These are phyloP conservation scores for Pichia cactophila DNA, from an alignment of 1,139 yeast species.

Conservation along the genomic window DNA sequence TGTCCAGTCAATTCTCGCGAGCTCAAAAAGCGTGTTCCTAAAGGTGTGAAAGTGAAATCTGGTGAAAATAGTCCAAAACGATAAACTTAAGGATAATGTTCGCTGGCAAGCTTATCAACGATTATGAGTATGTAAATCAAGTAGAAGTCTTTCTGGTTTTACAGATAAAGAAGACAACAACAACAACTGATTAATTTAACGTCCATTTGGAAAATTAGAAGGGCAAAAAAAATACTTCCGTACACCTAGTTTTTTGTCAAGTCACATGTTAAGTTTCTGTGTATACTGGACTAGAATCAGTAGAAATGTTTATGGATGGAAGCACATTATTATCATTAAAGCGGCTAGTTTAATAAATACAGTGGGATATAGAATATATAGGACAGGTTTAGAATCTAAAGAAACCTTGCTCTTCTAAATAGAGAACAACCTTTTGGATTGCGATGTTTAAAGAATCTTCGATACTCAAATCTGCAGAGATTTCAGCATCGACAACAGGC, in stretches of 20 bases:
- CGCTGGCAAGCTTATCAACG: neutral
- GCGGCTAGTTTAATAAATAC: neutral
- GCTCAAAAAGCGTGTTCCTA: neutral
- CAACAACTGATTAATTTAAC: neutral
- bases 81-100: conserved; percentile 2
- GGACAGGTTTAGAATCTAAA: conserved; percentile 34
- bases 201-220: conserved; percentile 1
- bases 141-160: neutral
- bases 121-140: neutral
- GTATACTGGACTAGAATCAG: too few species aligned
- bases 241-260: neutral
- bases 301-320: too few species aligned
- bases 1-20: neutral
- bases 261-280: neutral
- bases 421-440: conserved; percentile 61
- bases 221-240: conserved; percentile 1
- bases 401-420: conserved; percentile 76
- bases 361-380: neutral
- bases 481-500: conserved; percentile 41
- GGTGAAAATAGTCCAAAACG: neutral
- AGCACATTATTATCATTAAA: too few species aligned
- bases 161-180: neutral
- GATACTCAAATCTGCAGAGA: conserved; percentile 40
- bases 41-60: neutral
- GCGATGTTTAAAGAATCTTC: conserved; percentile 49